Conservation (phyloP, 169 alveolate species). For the Plasmodium falciparum region DNA sequence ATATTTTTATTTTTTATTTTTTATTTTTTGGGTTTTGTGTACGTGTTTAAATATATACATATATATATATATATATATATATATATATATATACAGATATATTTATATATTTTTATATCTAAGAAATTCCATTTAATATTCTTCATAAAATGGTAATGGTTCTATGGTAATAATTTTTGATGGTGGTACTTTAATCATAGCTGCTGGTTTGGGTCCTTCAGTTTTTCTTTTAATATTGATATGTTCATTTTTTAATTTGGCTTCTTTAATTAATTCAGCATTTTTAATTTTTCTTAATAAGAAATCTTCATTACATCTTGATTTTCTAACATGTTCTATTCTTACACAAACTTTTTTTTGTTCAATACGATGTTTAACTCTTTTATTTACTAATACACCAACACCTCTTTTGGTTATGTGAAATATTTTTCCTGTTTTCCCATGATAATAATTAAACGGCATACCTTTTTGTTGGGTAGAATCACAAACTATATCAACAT, state of each 20-base stretch:
- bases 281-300: conserved; percentile 94
- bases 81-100: too few species aligned
- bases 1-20: too few species aligned
- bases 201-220: conserved; percentile 84
- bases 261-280: conserved; percentile 93
- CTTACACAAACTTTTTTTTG: conserved; percentile 97
- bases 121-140: conserved; percentile 71
- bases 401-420: conserved; percentile 96
- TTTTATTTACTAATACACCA: conserved; percentile 98
- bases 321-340: conserved; percentile 97
- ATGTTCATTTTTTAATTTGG: conserved; percentile 90
- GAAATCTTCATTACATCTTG: conserved; percentile 98
- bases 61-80: too few species aligned
- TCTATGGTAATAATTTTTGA: conserved; percentile 82
- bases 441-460: conserved; percentile 99
- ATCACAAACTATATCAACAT: conserved; percentile 97
- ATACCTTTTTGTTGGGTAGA: conserved; percentile 98
- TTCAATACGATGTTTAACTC: conserved; percentile 96
- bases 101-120: too few species aligned
- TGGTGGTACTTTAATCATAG: conserved; percentile 84
- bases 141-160: conserved; percentile 86
- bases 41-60: too few species aligned
- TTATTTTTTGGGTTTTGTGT: too few species aligned
- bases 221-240: conserved; percentile 82
- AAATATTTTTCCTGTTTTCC: conserved; percentile 98